Evolutionary conservation across 73 alveolate genomes (phyloP).

Genomic region (Tetrahymena borealis): DNA sequence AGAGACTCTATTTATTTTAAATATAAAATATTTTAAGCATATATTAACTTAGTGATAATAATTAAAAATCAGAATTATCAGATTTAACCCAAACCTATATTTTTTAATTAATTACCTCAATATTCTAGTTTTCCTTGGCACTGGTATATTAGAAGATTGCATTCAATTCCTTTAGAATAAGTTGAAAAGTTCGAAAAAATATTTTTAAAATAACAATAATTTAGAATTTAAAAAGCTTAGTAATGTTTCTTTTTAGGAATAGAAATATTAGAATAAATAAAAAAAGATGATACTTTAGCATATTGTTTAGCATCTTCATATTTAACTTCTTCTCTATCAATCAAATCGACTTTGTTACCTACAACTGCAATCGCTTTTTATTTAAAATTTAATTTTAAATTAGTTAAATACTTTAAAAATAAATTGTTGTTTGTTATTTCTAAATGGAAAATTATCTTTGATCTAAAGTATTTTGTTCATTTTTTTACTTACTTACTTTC

Average conservation of each 20-base stretch:
- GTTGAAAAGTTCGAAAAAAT: background rate
- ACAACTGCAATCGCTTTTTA: constrained; percentile 17
- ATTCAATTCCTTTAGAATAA: background rate
- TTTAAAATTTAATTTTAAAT: background rate
- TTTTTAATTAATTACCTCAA: background rate
- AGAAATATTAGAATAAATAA: too few species aligned
- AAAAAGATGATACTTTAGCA: constrained; percentile 39
- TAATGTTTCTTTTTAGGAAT: too few species aligned
- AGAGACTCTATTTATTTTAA: background rate
- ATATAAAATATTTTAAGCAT: background rate
- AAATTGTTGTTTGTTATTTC: too few species aligned
- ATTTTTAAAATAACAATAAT: background rate
- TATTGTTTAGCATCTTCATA: constrained; percentile 37
- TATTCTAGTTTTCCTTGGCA: background rate
- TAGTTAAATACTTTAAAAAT: too few species aligned
- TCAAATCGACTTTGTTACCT: constrained; percentile 29
- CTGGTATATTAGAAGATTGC: background rate
- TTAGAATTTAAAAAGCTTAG: background rate
- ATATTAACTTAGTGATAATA: background rate
- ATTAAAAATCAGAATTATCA: too few species aligned
- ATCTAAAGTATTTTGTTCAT: too few species aligned
- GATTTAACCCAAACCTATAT: too few species aligned
- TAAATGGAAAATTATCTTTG: too few species aligned
- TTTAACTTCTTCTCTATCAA: constrained; percentile 28
- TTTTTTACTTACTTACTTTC: too few species aligned